phyloP scores from a whole-genome alignment of 108 stramenopile genomes.

The Cyclostephanos tholiformis region DNA sequence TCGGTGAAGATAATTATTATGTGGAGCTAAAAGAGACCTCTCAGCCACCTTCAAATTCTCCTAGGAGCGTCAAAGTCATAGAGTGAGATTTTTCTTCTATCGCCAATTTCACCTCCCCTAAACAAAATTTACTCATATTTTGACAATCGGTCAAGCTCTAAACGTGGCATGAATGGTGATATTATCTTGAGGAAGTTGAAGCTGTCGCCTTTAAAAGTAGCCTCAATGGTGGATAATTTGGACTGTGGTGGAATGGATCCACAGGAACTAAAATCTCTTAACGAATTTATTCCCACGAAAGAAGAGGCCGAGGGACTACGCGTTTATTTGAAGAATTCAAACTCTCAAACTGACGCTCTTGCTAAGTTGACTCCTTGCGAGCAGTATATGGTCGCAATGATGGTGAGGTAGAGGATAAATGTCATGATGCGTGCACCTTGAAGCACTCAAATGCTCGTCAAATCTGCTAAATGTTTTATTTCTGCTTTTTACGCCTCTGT shows the following conservation, averaged over 20 bases:
- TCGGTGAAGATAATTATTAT: conserved; percentile 58
- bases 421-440: background rate
- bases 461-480: background rate
- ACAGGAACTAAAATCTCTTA: conserved; percentile 66
- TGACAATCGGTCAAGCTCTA: conserved; percentile 23
- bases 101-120: background rate
- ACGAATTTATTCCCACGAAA: conserved; percentile 69
- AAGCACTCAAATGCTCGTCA: background rate
- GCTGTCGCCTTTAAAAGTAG: conserved; percentile 56
- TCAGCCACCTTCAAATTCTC: conserved; percentile 35
- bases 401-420: conserved; percentile 7
- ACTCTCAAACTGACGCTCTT: conserved; percentile 34
- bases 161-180: conserved; percentile 88
- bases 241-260: conserved; percentile 58
- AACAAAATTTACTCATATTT: background rate
- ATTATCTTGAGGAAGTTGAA: conserved; percentile 78
- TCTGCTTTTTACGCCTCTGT: background rate
- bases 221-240: conserved; percentile 67
- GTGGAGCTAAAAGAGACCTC: conserved; percentile 51
- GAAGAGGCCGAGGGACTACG: conserved; percentile 62
- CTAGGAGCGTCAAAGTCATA: conserved; percentile 75
- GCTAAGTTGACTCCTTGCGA: conserved; percentile 65
- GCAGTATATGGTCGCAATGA: conserved; percentile 76
- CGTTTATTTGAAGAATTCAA: conserved; percentile 49
- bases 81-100: conserved; percentile 36